Base-by-base conservation (phyloP, 1,284 basidiomycete species). In the Phylloporus sp. region DNA sequence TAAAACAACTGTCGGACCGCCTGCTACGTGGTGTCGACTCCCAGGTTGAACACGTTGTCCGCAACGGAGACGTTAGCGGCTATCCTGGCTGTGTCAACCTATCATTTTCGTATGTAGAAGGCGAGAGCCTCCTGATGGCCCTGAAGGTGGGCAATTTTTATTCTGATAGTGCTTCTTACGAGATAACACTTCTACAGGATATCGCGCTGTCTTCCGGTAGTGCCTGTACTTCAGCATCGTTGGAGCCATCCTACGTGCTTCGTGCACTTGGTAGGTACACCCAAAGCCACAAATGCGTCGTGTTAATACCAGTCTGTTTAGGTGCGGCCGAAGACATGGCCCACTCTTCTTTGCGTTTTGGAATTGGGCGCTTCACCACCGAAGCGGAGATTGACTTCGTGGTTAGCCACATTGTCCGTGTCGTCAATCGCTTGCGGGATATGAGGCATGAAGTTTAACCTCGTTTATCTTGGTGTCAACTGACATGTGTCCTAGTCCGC, bases 281-380 rank as follows among this genome's bases (percentile, higher is more conserved):
- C 55, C 26, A 7, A 39, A 18, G 20, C 52, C 53, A 50, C 22
- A 40, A 18, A 49, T 54, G 17, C 26, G 26, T 42, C 54, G 15
- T 52, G 15, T 52, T 37, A 37, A 61, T 51, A 56, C n/a, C n/a
- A n/a, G n/a, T 66, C 57, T 62, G 54, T 54, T 52, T 63, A 91
- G 91, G 95, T 69, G 93, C 96, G 50, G 94, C 96, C 34, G 98
- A 99, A 78, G 98, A 98, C 74, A 98, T 98, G 93, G 98, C 98
- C 0, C 98, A 99, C 77, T 98, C 96, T 17, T 98, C 95, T 22
- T 84, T 99, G 59, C 91, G 98, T 49, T 99, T 99, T 79, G 98
- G 98, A 59, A 94, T 99, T 68, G 98, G 98, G 42, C 89, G 98
- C 34, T 99, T 99, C 81, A 99, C 98, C 10, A 99, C 98, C 4